These are phyloP conservation scores for Pistacia atlantica DNA, from an alignment of 345 rosid species.

Conservation along the genomic window DNA sequence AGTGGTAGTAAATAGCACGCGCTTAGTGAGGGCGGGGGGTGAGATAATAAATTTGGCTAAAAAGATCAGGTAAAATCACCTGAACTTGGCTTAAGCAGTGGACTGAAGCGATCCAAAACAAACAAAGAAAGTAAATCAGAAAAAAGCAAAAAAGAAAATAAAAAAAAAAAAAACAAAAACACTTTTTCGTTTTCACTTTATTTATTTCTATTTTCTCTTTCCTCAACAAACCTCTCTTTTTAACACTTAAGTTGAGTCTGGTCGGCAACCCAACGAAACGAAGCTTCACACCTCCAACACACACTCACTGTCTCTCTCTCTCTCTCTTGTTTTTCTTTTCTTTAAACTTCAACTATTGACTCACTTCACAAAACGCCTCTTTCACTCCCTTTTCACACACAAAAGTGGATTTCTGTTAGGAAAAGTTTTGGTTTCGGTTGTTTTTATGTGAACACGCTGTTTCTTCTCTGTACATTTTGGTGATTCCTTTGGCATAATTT, in stretches of 20 bases:
- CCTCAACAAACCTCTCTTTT: slow-evolving; percentile 1
- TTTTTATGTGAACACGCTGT: neutral
- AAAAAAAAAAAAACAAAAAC: neutral
- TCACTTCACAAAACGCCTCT: slow-evolving; percentile 2
- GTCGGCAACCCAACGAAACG: slow-evolving; percentile 18
- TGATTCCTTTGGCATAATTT: neutral
- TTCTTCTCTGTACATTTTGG: neutral
- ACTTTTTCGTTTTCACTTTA: slow-evolving; percentile 1
- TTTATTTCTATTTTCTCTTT: slow-evolving; percentile 1
- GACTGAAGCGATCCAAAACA: slow-evolving; percentile 24
- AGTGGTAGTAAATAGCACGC: no score
- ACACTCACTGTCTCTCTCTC: slow-evolving; percentile 1
- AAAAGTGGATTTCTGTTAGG: neutral
- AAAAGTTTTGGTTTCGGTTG: neutral
- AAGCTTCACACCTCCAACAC: slow-evolving; percentile 16
- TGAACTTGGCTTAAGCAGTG: slow-evolving; percentile 33
- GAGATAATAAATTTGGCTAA: neutral
- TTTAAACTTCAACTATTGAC: slow-evolving; percentile 16
- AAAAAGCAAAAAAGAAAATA: neutral
- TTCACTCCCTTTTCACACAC: neutral
- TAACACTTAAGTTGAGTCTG: slow-evolving; percentile 8
- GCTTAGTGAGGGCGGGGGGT: neutral
- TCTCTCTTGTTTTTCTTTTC: slow-evolving; percentile 12
- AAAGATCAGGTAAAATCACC: slow-evolving; percentile 26
- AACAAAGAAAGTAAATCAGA: slow-evolving; percentile 9